Evolutionary conservation across 306 rosid genomes (phyloP).

Genomic region (Rubus idaeus): DNA sequence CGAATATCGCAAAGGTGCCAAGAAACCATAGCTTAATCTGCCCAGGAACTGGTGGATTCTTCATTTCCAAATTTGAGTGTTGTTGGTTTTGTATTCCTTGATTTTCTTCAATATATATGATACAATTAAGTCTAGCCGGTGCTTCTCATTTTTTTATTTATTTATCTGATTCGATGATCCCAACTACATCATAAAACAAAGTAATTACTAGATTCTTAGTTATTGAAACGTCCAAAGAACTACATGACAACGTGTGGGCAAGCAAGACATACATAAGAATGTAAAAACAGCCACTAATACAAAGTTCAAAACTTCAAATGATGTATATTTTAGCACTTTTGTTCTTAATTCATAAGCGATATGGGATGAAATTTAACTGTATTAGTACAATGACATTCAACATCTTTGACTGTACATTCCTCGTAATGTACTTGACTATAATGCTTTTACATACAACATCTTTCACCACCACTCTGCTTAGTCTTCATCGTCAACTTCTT

Average conservation of each 20-base stretch:
- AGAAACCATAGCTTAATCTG: background rate
- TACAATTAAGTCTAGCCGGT: background rate
- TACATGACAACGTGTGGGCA: background rate
- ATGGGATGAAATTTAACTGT: background rate
- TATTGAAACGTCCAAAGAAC: background rate
- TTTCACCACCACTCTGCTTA: too few relatives aligned
- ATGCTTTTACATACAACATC: background rate
- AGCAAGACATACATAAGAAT: background rate
- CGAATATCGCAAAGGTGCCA: background rate
- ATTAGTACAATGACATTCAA: background rate
- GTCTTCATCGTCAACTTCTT: too few relatives aligned
- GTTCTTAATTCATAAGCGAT: background rate
- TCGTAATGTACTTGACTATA: too few relatives aligned
- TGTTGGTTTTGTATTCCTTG: background rate
- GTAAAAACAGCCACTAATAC: background rate
- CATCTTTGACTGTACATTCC: too few relatives aligned
- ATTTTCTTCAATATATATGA: background rate
- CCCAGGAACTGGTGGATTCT: background rate
- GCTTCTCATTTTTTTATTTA: too few relatives aligned
- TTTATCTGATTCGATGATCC: background rate
- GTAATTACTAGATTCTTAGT: background rate
- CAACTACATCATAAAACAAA: background rate
- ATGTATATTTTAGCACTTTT: background rate
- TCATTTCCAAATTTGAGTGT: background rate
- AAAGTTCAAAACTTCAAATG: background rate